These are phyloP conservation scores for Trichopus zeylanicus DNA, from an alignment of 116 monocot genomes.

Conservation along the genomic window DNA sequence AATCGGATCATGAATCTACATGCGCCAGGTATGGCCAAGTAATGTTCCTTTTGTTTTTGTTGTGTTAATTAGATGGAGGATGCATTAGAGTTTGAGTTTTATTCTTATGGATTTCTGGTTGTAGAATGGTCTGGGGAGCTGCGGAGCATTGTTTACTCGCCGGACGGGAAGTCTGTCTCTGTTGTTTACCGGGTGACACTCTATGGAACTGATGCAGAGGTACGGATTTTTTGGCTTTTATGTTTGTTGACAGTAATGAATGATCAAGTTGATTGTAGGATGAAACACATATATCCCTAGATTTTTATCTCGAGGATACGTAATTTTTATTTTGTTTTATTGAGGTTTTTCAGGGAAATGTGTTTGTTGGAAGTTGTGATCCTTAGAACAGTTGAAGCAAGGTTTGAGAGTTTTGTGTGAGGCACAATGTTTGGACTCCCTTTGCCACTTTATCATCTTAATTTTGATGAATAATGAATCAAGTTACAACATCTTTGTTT, in stretches of 20 bases:
- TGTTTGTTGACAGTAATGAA: not conserved
- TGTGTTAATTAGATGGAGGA: too few relatives aligned
- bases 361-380: too few relatives aligned
- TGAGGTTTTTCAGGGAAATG: too few relatives aligned
- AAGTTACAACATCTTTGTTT: too few relatives aligned
- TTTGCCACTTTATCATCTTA: too few relatives aligned
- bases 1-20: constrained; percentile 93
- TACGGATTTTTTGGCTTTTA: constrained; percentile 14
- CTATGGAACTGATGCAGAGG: constrained; percentile 96
- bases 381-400: too few relatives aligned
- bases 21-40: constrained; percentile 53
- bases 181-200: constrained; percentile 94
- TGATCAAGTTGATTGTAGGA: not conserved
- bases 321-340: too few relatives aligned
- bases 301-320: too few relatives aligned
- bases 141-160: constrained; percentile 70
- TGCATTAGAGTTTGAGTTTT: not conserved
- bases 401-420: too few relatives aligned
- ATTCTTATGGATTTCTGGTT: constrained; percentile 2
- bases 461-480: too few relatives aligned
- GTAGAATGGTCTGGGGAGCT: constrained; percentile 97
- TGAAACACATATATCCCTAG: too few relatives aligned
- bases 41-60: not conserved
- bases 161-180: constrained; percentile 87
- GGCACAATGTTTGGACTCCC: too few relatives aligned